Percentiles rank a stretch among this genome's conserved stretches.
These are phyloP conservation scores for Penicillium psychrosexuale DNA, from an alignment of 2,329 filamentous ascomycete genomes.

Conservation along the genomic window DNA sequence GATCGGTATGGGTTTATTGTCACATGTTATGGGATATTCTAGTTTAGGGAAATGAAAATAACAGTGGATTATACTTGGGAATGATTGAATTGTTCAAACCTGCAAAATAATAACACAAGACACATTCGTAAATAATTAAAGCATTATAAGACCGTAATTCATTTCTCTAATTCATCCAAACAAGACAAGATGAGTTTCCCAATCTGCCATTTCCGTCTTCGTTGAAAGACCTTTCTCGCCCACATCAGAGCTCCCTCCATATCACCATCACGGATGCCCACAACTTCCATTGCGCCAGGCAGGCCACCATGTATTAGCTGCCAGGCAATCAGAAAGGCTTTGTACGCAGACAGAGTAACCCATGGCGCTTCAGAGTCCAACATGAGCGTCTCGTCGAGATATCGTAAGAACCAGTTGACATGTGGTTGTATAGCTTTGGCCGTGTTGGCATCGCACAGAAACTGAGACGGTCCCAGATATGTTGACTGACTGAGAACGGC, in stretches of 20 bases:
- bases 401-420: slow-evolving; percentile 41
- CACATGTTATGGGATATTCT: not conserved
- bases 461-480: slow-evolving; percentile 30
- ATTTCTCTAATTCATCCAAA: slow-evolving; percentile 26
- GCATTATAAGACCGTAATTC: not conserved
- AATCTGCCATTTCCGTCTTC: slow-evolving; percentile 31
- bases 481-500: slow-evolving; percentile 34
- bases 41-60: not conserved
- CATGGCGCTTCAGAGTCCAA: slow-evolving; percentile 39
- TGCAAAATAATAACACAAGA: not conserved
- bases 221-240: slow-evolving; percentile 33
- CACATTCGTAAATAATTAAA: not conserved
- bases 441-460: slow-evolving; percentile 32
- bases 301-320: slow-evolving; percentile 34
- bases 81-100: not conserved
- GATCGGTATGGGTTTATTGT: not conserved
- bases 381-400: slow-evolving; percentile 28
- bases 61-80: not conserved
- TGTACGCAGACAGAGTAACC: slow-evolving; percentile 42
- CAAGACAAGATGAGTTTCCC: slow-evolving; percentile 33
- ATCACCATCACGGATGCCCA: slow-evolving; percentile 35
- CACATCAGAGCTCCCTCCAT: slow-evolving; percentile 22
- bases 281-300: slow-evolving; percentile 34
- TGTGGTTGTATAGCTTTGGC: slow-evolving; percentile 35
- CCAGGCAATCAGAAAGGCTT: slow-evolving; percentile 44